Conservation (phyloP, 1,139 yeast genomes). For the Candida sp. region DNA sequence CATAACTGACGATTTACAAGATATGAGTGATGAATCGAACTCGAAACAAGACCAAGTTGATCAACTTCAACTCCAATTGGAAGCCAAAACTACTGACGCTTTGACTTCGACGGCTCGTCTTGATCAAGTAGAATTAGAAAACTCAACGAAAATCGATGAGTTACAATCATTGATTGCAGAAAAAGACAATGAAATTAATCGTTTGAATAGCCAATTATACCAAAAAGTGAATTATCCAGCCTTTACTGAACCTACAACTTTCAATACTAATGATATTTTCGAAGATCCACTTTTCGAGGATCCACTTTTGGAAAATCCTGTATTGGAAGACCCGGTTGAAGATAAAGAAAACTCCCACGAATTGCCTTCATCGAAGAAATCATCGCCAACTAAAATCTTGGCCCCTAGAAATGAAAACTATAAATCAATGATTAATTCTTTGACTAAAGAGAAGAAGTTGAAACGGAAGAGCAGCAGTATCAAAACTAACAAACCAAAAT, state of each 20-base stretch:
- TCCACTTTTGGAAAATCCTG: neutral
- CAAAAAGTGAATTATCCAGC: constrained; percentile 1
- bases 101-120: constrained; percentile 2
- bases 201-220: constrained; percentile 1
- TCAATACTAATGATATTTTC: constrained; percentile 1
- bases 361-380: neutral
- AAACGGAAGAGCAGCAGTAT: constrained; percentile 8
- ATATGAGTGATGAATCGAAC: neutral
- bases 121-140: constrained; percentile 12
- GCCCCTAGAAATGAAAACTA: constrained; percentile 12
- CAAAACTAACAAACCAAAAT: constrained; percentile 3
- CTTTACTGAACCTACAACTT: neutral
- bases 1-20: neutral
- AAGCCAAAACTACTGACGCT: neutral
- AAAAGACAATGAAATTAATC: constrained; percentile 1
- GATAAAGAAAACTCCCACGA: constrained; percentile 1
- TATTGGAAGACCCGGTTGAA: neutral
- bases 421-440: constrained; percentile 11
- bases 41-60: neutral
- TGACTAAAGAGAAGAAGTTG: constrained; percentile 13
- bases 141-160: constrained; percentile 4
- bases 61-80: neutral
- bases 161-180: neutral
- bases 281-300: neutral
- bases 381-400: constrained; percentile 6